Evolutionary conservation across 371 early-diverging fungal genomes (phyloP), one percentile per base, ranked within the genome.

Genomic region (Blakeslea trispora): DNA sequence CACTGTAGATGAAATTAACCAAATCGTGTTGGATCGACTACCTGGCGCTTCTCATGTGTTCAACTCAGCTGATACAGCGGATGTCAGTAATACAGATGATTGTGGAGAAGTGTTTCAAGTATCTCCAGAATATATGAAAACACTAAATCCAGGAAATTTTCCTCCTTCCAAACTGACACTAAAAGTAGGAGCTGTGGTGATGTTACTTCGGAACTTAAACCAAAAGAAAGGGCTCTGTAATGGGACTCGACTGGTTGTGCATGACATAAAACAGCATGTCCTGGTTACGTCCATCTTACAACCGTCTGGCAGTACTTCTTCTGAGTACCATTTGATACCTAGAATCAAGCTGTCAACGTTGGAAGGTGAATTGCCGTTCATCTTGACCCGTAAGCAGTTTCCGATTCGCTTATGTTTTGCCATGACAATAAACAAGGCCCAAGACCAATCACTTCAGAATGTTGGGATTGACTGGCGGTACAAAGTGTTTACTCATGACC

Each of bases 171-270:
- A 40, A 40, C 10, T 40, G 17, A 19, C n/a, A 4, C 21, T 40
- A 5, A 40, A 40, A 40, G 40, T 40, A 17, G 40, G 10, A 5
- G 13, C n/a, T 40, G 2, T 40, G 13, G 40, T 40, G n/a, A 40
- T 40, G 40, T 17, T 40, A 40, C 17, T 40, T n/a, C 4, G 40
- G 10, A 40, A 40, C 17, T 17, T 40, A 11, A 40, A 40, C 17
- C 57, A 52, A 1, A n/a, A 41, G 7, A 31, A n/a, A 17, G 61
- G 63, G 14, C 57, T 69, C 3, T 69, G 69, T 57, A 64, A 66
- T 54, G 62, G 69, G 5, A 69, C 64, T 17, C 24, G 28, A 28
- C 28, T 28, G 5, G 3, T 28, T 28, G 28, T 28, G 28, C 28
- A 28, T 28, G 28, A 28, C 3, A 28, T 28, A 28, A 28, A 28